phyloP scores from a whole-genome alignment of 2,329 filamentous ascomycete genomes.

The Microdochium nivale region DNA sequence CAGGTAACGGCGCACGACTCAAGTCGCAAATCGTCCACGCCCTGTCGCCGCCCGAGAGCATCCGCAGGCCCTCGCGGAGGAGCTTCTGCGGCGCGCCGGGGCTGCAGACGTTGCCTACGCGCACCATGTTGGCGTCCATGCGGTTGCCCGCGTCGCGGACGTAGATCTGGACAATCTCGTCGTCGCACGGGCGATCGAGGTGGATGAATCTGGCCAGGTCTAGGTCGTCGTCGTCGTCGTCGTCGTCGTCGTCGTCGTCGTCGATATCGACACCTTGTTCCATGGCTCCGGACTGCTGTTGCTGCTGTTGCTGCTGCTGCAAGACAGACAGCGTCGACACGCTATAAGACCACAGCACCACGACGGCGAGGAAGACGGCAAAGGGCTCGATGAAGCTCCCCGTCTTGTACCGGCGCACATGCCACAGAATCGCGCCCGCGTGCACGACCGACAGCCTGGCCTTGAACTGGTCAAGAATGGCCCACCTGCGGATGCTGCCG shows the following conservation, averaged over 20 bases:
- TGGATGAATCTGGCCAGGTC: slow-evolving; percentile 30
- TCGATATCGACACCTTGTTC: neutral
- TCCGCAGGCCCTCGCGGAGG: slow-evolving; percentile 10
- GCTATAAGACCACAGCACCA: slow-evolving; percentile 31
- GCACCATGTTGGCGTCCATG: slow-evolving; percentile 41
- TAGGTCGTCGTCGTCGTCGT: slow-evolving; percentile 2
- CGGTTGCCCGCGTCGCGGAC: slow-evolving; percentile 32
- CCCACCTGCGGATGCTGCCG: slow-evolving; percentile 6
- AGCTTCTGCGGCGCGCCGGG: slow-evolving; percentile 9
- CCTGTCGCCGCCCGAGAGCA: neutral
- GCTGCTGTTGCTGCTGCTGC: neutral
- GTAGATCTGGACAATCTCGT: slow-evolving; percentile 49
- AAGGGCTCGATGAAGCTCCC: slow-evolving; percentile 29
- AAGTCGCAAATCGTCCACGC: neutral
- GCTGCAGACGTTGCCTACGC: slow-evolving; percentile 39
- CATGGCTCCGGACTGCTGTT: neutral
- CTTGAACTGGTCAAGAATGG: slow-evolving; percentile 27
- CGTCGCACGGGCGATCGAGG: slow-evolving; percentile 46
- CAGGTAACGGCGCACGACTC: neutral
- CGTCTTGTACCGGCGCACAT: slow-evolving; percentile 32
- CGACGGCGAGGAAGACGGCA: slow-evolving; percentile 26
- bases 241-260: neutral
- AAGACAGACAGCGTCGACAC: slow-evolving; percentile 4
- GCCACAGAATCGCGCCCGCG: slow-evolving; percentile 35
- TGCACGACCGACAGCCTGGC: slow-evolving; percentile 34